Evolutionary conservation across 805 yeast genomes (phyloP).

Genomic region (Blastobotrys peoriensis): DNA sequence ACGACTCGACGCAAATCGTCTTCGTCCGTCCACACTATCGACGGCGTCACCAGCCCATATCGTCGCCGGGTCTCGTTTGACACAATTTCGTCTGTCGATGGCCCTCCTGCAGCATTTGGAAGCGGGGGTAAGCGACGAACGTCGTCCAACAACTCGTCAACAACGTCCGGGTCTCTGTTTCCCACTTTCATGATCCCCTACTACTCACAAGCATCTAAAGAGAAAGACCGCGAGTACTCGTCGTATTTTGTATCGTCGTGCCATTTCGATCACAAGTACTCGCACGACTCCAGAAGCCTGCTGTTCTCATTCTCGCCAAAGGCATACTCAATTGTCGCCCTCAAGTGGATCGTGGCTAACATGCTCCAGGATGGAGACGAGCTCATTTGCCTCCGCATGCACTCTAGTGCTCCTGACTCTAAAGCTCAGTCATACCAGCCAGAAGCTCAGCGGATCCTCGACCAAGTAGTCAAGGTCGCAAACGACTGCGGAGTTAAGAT

Average conservation of each 20-base stretch:
- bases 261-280: conserved; percentile 10
- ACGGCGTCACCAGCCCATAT: background rate
- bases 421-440: conserved; percentile 11
- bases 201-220: conserved; percentile 3
- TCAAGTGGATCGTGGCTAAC: conserved; percentile 16
- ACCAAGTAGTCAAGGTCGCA: conserved; percentile 10
- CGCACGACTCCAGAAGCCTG: conserved; percentile 15
- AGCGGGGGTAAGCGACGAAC: background rate
- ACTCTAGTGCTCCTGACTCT: conserved; percentile 5
- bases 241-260: conserved; percentile 19
- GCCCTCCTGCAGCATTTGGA: conserved; percentile 3
- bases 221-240: conserved; percentile 11
- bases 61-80: conserved; percentile 17
- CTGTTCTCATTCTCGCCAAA: conserved; percentile 17
- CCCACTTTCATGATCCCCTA: conserved; percentile 3
- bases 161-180: background rate
- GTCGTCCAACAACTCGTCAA: conserved; percentile 3
- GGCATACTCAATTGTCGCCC: conserved; percentile 13
- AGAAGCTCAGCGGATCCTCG: conserved; percentile 16
- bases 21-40: background rate
- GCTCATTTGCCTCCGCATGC: conserved; percentile 18
- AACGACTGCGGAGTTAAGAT: conserved; percentile 10
- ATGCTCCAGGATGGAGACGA: conserved; percentile 21
- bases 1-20: background rate
- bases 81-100: conserved; percentile 12